A percentile compares a stretch with the other conserved stretches of the same genome.
Evolutionary conservation across 2,329 filamentous ascomycete genomes (phyloP).

Genomic region (Diaporthe caulivora): DNA sequence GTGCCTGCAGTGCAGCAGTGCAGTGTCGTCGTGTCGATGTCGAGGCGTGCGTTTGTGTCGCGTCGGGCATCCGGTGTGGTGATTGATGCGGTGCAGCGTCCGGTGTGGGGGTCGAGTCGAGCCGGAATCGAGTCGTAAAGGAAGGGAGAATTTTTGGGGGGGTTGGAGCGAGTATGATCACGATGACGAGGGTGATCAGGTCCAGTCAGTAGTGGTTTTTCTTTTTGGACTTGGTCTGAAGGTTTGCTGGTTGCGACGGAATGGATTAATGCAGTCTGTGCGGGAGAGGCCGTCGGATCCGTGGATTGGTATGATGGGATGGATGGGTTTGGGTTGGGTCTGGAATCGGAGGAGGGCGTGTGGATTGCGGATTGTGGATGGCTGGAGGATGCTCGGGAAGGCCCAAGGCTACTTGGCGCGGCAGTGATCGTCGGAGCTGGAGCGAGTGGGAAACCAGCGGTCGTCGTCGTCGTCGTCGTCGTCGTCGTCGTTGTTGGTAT

Average conservation of each 20-base stretch:
- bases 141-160: not conserved
- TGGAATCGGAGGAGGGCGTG: not conserved
- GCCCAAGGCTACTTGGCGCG: constrained; percentile 23
- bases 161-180: not conserved
- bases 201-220: not conserved
- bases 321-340: not conserved
- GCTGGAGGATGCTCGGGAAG: constrained; percentile 15
- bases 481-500: not conserved
- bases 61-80: not conserved
- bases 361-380: constrained; percentile 11
- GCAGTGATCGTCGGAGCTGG: constrained; percentile 20
- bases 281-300: constrained; percentile 31
- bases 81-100: constrained; percentile 2
- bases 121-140: not conserved
- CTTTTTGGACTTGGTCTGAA: not conserved
- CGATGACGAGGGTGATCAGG: constrained; percentile 28
- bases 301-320: constrained; percentile 27
- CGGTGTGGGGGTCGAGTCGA: not conserved
- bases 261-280: constrained; percentile 27
- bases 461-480: not conserved
- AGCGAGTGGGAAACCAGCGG: constrained; percentile 20
- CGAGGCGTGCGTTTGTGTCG: constrained; percentile 2
- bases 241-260: constrained; percentile 1
- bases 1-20: not conserved
- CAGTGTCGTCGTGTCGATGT: not conserved